Percentiles rank a stretch among this genome's conserved stretches.
Evolutionary conservation across 805 yeast species (phyloP).

Genomic region (Metschnikowia henanensis): DNA sequence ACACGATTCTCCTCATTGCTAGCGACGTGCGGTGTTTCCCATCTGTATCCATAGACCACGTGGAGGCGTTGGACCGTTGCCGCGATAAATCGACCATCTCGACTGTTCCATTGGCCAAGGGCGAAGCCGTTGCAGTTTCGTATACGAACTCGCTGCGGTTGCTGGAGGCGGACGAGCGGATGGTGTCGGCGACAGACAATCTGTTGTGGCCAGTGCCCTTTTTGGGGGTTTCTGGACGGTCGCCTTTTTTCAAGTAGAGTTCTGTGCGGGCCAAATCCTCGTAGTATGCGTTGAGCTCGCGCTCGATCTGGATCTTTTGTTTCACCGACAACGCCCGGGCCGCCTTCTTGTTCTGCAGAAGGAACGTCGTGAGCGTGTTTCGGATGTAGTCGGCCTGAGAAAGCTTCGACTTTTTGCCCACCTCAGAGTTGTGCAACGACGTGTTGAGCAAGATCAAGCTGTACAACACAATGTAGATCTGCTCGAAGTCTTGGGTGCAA

Average conservation of each 20-base stretch:
- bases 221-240: constrained; percentile 9
- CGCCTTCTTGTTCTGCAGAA: constrained; percentile 34
- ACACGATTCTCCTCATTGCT: constrained; percentile 30
- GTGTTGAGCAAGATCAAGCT: constrained; percentile 74
- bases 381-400: constrained; percentile 42
- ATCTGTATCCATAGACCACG: constrained; percentile 38
- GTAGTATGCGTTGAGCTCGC: constrained; percentile 46
- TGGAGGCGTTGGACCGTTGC: constrained; percentile 33
- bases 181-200: constrained; percentile 23
- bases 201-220: constrained; percentile 16
- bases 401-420: constrained; percentile 38
- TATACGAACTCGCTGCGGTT: constrained; percentile 1
- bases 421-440: constrained; percentile 61
- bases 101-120: constrained; percentile 4
- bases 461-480: constrained; percentile 68
- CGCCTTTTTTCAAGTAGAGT: constrained; percentile 37
- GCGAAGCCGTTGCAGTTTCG: constrained; percentile 5
- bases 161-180: constrained; percentile 13
- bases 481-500: constrained; percentile 51
- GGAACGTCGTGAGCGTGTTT: constrained; percentile 43
- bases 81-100: constrained; percentile 18
- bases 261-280: constrained; percentile 42
- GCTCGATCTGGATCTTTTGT: constrained; percentile 43
- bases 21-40: constrained; percentile 25
- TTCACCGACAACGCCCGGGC: constrained; percentile 31